Base-by-base conservation (phyloP, 257 asterid genomes). In the Salvia miltiorrhiza region DNA sequence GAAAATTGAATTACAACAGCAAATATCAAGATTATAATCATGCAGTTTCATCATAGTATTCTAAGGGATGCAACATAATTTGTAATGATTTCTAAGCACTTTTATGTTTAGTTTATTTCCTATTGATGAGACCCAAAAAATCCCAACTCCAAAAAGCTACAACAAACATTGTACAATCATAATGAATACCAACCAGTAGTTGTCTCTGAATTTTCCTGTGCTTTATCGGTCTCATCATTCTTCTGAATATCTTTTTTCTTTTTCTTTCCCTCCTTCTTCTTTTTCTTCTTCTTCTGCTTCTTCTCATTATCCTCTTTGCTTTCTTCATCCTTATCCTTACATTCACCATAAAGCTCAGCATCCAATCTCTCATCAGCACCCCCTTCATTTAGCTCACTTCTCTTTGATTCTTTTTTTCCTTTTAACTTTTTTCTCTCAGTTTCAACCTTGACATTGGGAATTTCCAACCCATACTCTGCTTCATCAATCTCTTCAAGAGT, bases 401-500 rank as follows among this genome's bases (percentile, higher is more conserved):
- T 84, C 82, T 85, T 86, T 17, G 72, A 41, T 69, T 80, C 77
- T 11, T 64, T 40, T 77, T 73, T 70, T 17, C 67, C 85, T 71
- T 78, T 73, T 10, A 65, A 69, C 58, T 60, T 71, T 50, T 76
- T 50, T 59, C 75, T 76, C 65, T 69, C 77, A 59, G 19, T 63
- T 69, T 57, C 70, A 39, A 56, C 70, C 67, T 63, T 26, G 14
- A 75, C 43, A 45, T 77, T 76, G 39, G 92, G 83, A 69, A 87
- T 78, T 65, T 78, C 90, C 77, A 90, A 76, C 43, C 83, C 93
- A 50, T 78, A 93, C 9, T 83, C 88, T 10, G 86, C 71, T 74
- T 88, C 99, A 71, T 90, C 96, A 23, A 93, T 86, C 88, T 93
- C 99, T 77, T 93, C 97, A 54, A 93, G 97, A 1, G 86, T 73